Base-by-base conservation (phyloP, 192 early-diverging fungal genomes). In the Mycoemilia scoparia region DNA sequence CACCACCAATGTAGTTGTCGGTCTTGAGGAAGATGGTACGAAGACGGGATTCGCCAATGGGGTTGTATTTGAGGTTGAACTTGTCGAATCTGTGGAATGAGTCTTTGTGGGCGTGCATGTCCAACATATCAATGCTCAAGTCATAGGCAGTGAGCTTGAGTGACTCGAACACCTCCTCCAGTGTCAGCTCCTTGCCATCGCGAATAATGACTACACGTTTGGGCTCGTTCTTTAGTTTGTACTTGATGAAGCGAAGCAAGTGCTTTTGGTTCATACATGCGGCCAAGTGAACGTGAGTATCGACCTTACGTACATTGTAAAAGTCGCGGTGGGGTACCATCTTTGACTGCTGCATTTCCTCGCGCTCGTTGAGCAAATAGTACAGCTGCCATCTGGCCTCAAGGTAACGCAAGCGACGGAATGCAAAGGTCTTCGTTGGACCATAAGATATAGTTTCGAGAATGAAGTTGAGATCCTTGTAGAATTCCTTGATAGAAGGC, bases 221-320 rank as follows among this genome's bases (percentile, higher is more conserved):
- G 8, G 82, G 71, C 21, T 49, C 51, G 26, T 71, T 81, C 51
- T 73, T 73, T 39, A 95, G 57, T 52, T 89, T 91, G 21, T 79
- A 71, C 51, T 96, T 95, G 59, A 95, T 91, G 44, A 91, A 95
- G 5, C 87, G 81, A 21, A 95, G 53, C 32, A 95, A 41, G 49
- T 95, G 90, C 62, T 95, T 95, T 49, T 87, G 82, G 54, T 91
- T 96, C 90, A 96, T 91, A 41, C 86, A 89, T 3, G 76, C 69
- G 3, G 82, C 79, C 46, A 88, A 70, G 41, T 96, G 90, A 25
- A 96, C 79, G 68, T 96, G 90, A 29, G 84, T 89, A 57, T 96
- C 91, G 11, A 96, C 87, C 46, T 96, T 96, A 32, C 91, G 79
- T 29, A 96, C 86, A 38, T 96, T 96, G 71, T 96, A 96, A 49